Percentiles rank a stretch among this genome's conserved stretches.
Conservation (phyloP, 1,139 yeast species). For the Yamadazyma sp. region DNA sequence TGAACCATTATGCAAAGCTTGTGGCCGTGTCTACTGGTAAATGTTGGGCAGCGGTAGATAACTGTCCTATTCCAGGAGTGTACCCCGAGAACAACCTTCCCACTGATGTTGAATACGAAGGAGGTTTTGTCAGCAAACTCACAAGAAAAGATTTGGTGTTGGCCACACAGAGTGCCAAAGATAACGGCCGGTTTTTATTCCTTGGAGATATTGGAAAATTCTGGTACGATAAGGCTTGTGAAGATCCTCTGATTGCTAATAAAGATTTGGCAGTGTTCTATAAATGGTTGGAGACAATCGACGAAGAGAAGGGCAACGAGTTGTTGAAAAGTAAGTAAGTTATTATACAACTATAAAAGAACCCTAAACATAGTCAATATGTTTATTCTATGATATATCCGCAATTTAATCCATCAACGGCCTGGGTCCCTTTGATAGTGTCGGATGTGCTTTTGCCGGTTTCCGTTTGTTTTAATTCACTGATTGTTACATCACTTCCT, state of each 20-base stretch:
- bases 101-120: constrained; percentile 46
- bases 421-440: constrained; percentile 2
- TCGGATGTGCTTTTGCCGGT: constrained; percentile 3
- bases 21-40: constrained; percentile 61
- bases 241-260: constrained; percentile 40
- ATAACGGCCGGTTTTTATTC: constrained; percentile 33
- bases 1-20: constrained; percentile 49
- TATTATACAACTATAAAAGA: background rate
- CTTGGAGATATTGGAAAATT: constrained; percentile 42
- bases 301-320: constrained; percentile 17
- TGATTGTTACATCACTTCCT: constrained; percentile 16
- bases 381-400: constrained; percentile 10
- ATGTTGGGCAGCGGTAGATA: constrained; percentile 61
- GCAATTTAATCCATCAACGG: constrained; percentile 12
- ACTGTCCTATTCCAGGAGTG: constrained; percentile 58
- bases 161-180: constrained; percentile 51
- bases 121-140: constrained; percentile 56
- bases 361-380: background rate
- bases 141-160: constrained; percentile 59
- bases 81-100: constrained; percentile 45
- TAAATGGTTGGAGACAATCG: constrained; percentile 43
- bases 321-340: constrained; percentile 10
- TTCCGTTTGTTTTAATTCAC: constrained; percentile 9
- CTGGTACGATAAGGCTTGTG: constrained; percentile 49
- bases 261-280: constrained; percentile 48